Evolutionary conservation across 2,329 filamentous ascomycete genomes (phyloP), one percentile per base, ranked within the genome.

Genomic region (Catunica adiposa): DNA sequence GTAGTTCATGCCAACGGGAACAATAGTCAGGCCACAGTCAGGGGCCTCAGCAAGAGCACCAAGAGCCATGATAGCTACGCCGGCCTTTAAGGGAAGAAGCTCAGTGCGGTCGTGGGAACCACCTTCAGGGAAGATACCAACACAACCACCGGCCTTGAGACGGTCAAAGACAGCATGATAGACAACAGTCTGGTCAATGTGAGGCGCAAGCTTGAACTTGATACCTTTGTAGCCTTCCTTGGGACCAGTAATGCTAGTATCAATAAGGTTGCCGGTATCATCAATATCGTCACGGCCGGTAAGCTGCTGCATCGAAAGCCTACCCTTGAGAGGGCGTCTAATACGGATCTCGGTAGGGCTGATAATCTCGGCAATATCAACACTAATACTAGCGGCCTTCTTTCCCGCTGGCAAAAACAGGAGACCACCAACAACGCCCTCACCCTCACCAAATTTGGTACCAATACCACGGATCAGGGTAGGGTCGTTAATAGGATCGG

Each of bases 1-100:
- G 70, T 98, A 98, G 69, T 98, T 98, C 90, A 98, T 96, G 63
- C 90, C 90, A 53, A 92, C 89, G 2, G 92, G 92, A 23, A 98
- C 87, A 63, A 98, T 96, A 69, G 89, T 94, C 59, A 98, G 73
- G 29, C 86, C 88, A 65, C 87, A 95, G 61, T 90, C 77, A 2
- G 89, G 89, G 59, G 89, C 81, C 56, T 88, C 83, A 3, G 86
- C 88, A 53, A 97, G 74, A 1, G 92, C 84, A 40, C 90, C 90
- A 37, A 98, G 77, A 11, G 90, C 92, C 90, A 98, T 98, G 65
- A 98, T 92, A 58, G 92, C 92, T 59, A 98, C 88, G 67, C 90
- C 90, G 63, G 92, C 90, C 76, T 97, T 97, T 60, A 97, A 74
- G 22, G 92, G 90, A 44, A 97, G 75, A 48, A 97, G 75, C 65